These are phyloP conservation scores for Clavariopsis aquatica DNA, from an alignment of 495 filamentous ascomycete species.

Conservation along the genomic window DNA sequence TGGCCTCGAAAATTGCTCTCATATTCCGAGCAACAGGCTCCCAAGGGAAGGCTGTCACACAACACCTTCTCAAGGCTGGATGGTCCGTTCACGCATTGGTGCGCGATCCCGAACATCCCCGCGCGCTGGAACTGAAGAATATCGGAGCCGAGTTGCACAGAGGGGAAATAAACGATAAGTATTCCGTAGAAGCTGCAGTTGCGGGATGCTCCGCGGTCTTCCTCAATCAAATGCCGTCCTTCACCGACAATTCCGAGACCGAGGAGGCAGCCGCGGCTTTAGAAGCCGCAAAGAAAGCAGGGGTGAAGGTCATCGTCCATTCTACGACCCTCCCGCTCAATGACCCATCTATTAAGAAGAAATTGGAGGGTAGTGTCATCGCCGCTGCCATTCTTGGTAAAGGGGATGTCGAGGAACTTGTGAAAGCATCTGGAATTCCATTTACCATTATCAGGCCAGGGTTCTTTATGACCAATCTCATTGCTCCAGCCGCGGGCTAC, in stretches of 20 bases:
- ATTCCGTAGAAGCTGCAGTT: conserved; percentile 44
- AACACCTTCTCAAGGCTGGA: conserved; percentile 45
- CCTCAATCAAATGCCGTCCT: conserved; percentile 50
- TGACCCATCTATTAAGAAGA: conserved; percentile 36
- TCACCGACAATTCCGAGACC: conserved; percentile 42
- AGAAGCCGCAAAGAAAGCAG: conserved; percentile 46
- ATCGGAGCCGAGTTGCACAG: conserved; percentile 48
- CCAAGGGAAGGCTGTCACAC: conserved; percentile 51
- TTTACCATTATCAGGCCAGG: conserved; percentile 52
- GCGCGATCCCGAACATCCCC: conserved; percentile 44
- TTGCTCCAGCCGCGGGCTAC: conserved; percentile 40
- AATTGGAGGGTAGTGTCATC: conserved; percentile 34
- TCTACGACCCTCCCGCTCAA: conserved; percentile 42
- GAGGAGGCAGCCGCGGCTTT: conserved; percentile 48
- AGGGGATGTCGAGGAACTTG: conserved; percentile 42
- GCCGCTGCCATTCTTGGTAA: conserved; percentile 45
- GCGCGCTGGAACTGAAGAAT: conserved; percentile 44
- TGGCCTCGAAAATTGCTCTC: conserved; percentile 22
- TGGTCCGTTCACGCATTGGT: conserved; percentile 49
- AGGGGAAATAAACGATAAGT: conserved; percentile 49
- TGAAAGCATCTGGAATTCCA: conserved; percentile 24
- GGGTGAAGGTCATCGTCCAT: conserved; percentile 49
- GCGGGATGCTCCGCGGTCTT: conserved; percentile 51
- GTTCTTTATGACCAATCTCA: conserved; percentile 56
- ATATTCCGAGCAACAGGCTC: conserved; percentile 51